Conservation (phyloP, 345 rosid species). For the Populus simonii region DNA sequence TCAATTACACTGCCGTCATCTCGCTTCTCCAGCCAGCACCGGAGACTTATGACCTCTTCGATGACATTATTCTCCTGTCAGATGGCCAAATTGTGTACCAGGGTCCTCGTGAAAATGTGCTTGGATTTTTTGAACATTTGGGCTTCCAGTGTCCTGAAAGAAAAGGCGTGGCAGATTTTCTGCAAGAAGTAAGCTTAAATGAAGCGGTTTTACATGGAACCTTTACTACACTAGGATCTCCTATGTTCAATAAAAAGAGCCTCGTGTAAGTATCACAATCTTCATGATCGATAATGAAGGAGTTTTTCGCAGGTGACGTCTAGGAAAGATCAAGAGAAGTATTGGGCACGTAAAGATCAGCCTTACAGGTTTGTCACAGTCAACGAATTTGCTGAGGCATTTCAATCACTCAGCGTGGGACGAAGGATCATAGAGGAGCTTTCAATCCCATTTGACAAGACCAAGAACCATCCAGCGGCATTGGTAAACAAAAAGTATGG, state of each 20-base stretch:
- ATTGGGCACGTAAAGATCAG: constrained; percentile 46
- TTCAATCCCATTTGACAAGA: constrained; percentile 42
- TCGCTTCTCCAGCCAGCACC: constrained; percentile 88
- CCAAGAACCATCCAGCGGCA: constrained; percentile 58
- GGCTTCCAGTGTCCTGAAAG: constrained; percentile 76
- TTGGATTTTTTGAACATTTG: constrained; percentile 53
- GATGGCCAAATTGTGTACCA: constrained; percentile 70
- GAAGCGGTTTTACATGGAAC: not conserved
- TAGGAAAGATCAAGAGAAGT: constrained; percentile 66
- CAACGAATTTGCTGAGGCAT: constrained; percentile 54
- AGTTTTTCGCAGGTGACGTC: constrained; percentile 58
- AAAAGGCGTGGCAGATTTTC: constrained; percentile 74
- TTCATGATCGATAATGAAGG: not conserved
- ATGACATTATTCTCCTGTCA: constrained; percentile 64
- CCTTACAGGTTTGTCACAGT: constrained; percentile 52
- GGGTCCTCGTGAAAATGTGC: constrained; percentile 57
- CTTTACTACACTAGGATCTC: not conserved
- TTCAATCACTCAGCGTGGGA: constrained; percentile 40
- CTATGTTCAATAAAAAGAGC: too few species aligned
- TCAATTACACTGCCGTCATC: constrained; percentile 58
- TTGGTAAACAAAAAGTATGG: constrained; percentile 47
- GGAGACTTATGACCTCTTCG: constrained; percentile 63
- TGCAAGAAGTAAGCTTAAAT: constrained; percentile 55
- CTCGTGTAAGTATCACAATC: not conserved
- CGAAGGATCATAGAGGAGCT: constrained; percentile 39